phyloP scores from a whole-genome alignment of 148 eudicot genomes.

The Rhododendron kiyosumense region DNA sequence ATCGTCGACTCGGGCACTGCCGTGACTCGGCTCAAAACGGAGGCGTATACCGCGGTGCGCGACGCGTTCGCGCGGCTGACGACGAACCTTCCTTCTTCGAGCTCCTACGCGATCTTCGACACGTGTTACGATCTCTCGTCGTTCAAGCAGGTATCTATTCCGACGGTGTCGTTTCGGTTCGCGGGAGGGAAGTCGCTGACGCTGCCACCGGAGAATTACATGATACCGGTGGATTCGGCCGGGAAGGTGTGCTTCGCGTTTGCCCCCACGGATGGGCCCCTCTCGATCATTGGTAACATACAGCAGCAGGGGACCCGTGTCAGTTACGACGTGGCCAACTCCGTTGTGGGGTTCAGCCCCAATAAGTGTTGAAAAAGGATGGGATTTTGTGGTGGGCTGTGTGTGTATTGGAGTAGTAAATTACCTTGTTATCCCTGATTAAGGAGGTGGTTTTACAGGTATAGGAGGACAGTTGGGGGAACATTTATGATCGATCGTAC shows the following conservation, averaged over 20 bases:
- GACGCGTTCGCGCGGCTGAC: constrained; percentile 38
- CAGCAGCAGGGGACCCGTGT: constrained; percentile 60
- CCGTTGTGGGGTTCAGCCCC: constrained; percentile 31
- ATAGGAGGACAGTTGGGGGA: background rate
- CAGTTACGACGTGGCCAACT: constrained; percentile 32
- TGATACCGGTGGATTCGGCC: constrained; percentile 40
- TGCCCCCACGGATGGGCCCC: constrained; percentile 30
- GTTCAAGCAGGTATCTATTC: constrained; percentile 23
- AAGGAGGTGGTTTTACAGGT: background rate
- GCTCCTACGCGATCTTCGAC: constrained; percentile 43
- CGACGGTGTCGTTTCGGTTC: constrained; percentile 56
- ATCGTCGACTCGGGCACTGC: constrained; percentile 73
- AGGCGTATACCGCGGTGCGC: constrained; percentile 45
- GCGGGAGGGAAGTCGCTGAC: constrained; percentile 39
- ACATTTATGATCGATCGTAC: background rate
- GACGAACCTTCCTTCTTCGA: constrained; percentile 20
- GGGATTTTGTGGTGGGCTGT: too few species aligned
- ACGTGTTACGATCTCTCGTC: constrained; percentile 58
- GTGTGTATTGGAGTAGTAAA: background rate
- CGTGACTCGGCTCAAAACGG: constrained; percentile 41
- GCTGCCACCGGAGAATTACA: constrained; percentile 45
- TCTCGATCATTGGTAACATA: constrained; percentile 49
- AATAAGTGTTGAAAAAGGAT: constrained; percentile 24
- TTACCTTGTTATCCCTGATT: background rate
- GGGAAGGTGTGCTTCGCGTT: constrained; percentile 51